These are phyloP conservation scores for Kitagawia praeruptora DNA, from an alignment of 129 eudicot genomes.

Conservation along the genomic window DNA sequence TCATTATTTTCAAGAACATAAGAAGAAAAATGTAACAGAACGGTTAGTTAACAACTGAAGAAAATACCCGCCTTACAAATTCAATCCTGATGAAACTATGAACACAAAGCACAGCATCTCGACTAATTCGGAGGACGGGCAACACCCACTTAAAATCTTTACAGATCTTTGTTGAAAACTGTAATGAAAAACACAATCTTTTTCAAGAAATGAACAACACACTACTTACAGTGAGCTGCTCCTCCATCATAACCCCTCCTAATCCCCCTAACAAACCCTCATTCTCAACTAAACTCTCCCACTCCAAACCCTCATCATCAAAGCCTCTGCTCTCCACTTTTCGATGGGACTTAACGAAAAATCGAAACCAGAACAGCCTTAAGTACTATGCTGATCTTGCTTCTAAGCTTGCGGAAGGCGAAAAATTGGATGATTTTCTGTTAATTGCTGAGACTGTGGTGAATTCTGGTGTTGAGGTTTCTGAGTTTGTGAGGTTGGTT, in stretches of 20 bases:
- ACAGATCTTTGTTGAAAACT: neutral
- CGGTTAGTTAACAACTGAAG: neutral
- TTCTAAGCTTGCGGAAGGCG: slow-evolving; percentile 63
- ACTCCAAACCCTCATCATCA: slow-evolving; percentile 12
- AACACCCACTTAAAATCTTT: too few relatives aligned
- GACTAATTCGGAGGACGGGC: too few relatives aligned
- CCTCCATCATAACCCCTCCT: slow-evolving; percentile 10
- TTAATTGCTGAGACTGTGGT: slow-evolving; percentile 53
- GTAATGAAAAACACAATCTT: neutral
- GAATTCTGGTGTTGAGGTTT: slow-evolving; percentile 30
- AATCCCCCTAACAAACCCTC: slow-evolving; percentile 7
- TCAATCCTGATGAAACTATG: neutral
- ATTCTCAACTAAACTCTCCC: neutral
- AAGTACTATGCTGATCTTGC: slow-evolving; percentile 58
- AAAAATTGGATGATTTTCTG: slow-evolving; percentile 55
- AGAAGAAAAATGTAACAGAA: too few relatives aligned
- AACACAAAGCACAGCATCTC: too few relatives aligned
- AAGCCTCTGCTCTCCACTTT: slow-evolving; percentile 30
- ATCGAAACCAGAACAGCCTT: slow-evolving; percentile 23
- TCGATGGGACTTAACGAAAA: slow-evolving; percentile 15
- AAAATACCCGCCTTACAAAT: slow-evolving; percentile 7
- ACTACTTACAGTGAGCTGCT: neutral
- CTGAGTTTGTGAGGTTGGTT: slow-evolving; percentile 35
- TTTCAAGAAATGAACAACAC: neutral
- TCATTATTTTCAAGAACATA: too few relatives aligned